phyloP scores from a whole-genome alignment of 768 basidiomycete genomes.

The Russula earlei region DNA sequence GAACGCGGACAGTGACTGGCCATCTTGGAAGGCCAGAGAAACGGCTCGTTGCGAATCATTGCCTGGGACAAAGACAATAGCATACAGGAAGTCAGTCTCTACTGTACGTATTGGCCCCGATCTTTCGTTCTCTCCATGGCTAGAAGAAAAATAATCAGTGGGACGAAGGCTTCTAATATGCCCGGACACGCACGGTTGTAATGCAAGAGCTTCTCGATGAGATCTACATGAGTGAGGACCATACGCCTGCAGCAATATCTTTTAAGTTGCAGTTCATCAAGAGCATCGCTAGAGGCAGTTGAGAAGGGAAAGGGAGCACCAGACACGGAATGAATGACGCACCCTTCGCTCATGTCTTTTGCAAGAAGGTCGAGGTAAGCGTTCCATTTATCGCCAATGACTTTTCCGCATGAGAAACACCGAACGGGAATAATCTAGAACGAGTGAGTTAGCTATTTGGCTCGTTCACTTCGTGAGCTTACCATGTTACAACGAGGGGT shows the following conservation, averaged over 20 bases:
- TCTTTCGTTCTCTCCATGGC: constrained; percentile 25
- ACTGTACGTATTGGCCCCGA: constrained; percentile 10
- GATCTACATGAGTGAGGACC: constrained; percentile 95
- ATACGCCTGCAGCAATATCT: constrained; percentile 95
- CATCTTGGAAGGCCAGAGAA: no score
- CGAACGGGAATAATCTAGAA: constrained; percentile 89
- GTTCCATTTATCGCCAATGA: constrained; percentile 94
- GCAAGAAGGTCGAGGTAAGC: constrained; percentile 75
- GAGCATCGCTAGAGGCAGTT: constrained; percentile 54
- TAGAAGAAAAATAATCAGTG: not conserved
- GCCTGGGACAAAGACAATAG: not conserved
- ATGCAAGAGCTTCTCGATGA: constrained; percentile 93
- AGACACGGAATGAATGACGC: constrained; percentile 24
- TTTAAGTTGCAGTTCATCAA: constrained; percentile 83
- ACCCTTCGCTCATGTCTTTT: constrained; percentile 85
- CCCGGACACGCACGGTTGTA: constrained; percentile 70
- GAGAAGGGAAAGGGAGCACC: not conserved
- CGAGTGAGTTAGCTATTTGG: not conserved
- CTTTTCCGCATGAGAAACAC: constrained; percentile 95
- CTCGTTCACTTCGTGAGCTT: not conserved
- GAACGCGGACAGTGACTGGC: not conserved
- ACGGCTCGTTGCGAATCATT: no score
- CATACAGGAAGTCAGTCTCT: not conserved
- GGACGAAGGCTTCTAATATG: not conserved
- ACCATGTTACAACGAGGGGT: constrained; percentile 1